Evolutionary conservation across 257 asterid genomes (phyloP).

Genomic region (Solanum dulcamara): DNA sequence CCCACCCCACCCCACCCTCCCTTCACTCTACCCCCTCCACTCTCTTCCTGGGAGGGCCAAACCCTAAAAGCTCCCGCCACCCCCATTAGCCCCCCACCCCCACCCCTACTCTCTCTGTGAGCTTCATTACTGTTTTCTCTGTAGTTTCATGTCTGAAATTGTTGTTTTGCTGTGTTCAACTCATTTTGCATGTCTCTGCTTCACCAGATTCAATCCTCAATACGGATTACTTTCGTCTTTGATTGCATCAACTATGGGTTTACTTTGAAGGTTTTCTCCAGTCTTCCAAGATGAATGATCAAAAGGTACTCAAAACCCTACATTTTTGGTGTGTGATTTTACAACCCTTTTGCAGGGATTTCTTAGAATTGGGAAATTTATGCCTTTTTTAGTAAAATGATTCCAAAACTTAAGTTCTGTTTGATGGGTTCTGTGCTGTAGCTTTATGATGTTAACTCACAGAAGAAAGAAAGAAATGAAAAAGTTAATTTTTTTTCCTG

Average conservation of each 20-base stretch:
- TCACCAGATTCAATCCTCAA: not conserved
- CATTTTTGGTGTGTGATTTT: not conserved
- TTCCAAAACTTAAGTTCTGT: not conserved
- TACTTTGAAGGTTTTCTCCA: not conserved
- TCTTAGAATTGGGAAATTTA: not conserved
- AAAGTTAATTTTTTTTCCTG: not conserved
- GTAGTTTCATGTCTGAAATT: not conserved
- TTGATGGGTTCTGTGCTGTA: not conserved
- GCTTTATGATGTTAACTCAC: not conserved
- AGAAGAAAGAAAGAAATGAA: not conserved
- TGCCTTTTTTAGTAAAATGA: not conserved
- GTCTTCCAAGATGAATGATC: not conserved
- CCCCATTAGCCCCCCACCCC: not conserved
- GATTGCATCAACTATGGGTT: not conserved
- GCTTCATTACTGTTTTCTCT: not conserved
- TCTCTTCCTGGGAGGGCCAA: not conserved
- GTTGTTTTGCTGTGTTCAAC: not conserved
- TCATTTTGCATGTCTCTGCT: not conserved
- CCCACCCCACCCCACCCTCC: not conserved
- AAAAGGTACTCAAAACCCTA: not conserved
- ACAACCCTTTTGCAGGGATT: not conserved
- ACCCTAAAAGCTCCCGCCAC: conserved; percentile 3
- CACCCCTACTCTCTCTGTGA: not conserved
- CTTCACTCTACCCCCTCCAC: not conserved
- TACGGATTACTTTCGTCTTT: not conserved